Base-by-base conservation (phyloP, 257 asterid genomes). In the Cruciata laevipes region DNA sequence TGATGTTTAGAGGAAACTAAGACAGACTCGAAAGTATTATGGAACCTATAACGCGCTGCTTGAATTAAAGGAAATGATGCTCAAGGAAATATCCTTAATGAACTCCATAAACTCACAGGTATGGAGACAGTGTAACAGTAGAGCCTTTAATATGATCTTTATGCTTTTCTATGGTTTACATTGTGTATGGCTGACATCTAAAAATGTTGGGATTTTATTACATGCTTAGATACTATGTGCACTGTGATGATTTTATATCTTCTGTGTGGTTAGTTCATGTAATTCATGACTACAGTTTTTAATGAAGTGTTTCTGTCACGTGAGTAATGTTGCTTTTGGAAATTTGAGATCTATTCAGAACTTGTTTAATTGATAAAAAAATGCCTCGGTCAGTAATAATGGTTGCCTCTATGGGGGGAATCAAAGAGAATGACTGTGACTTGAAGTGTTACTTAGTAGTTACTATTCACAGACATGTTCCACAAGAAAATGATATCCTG, bases 51-150 rank as follows among this genome's bases (percentile, higher is more conserved):
- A 91, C 75, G 87, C 96, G 57, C 76, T 88, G 57, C 76, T 85
- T 86, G 96, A 87, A 89, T 81, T 85, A 42, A 88, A 85, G 74
- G 96, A 89, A 69, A 64, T 89, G 78, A 89, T 86, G 96, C 81
- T 85, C 49, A 91, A 91, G 78, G 98, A 91, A 79, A 89, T 81
- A 71, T 88, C 98, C 37, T 79, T 91, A 79, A 69, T 88, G 80
- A 85, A 85, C 83, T 91, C 98, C 77, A 76, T 91, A 61, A 84
- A 81, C 77, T 79, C 83, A 70, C 98, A 91, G 98, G 98, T 88
- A 72, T 21, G 55, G 74, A 67, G 65, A 76, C 56, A 56, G 49
- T 65, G 42, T 58, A 31, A 38, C 2, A 38, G 13, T 38, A 71
- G 27, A 71, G 27, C 24, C 56, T 65, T 65, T 65, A 13, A 25